Base-by-base conservation (phyloP, 352 stramenopile species). In the Thraustochytrium sp. region DNA sequence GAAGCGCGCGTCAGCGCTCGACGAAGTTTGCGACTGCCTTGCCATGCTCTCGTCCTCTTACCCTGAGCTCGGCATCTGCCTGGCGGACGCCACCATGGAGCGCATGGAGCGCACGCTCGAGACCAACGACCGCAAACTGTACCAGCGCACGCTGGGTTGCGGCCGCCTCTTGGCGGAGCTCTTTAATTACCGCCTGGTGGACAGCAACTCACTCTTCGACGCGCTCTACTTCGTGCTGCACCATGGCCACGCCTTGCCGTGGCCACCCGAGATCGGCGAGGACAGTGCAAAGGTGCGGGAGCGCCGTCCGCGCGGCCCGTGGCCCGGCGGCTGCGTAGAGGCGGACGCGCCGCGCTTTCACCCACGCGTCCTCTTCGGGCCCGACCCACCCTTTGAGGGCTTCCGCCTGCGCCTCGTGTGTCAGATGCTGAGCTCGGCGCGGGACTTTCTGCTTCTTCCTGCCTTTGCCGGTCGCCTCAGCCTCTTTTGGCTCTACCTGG, bases 321-420 rank as follows among this genome's bases (percentile, higher is more conserved):
- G 42, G 21, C 56, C 38, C 23, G 42, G 37, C 40, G 86, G 91
- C 29, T 80, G 87, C 31, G 86, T 92, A 0, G 89, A 87, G 16
- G 59, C 78, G 5, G 86, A 90, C 87, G 89, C 89, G 1, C 87
- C 86, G 23, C 87, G 86, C 74, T 89, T 92, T 83, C 89, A 63
- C 34, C 91, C 94, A 73, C 92, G 93, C 4, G 94, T 98, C 3
- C 90, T 90, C 4, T 96, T 89, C 54, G 87, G 89, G 5, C 89
- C 95, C 9, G 96, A 99, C 87, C 91, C 92, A 26, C 93, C 94
- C 5, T 93, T 84, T 9, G 92, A 98, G 82, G 90, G 95, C 16
- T 97, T 98, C 76, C 92, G 96, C 34, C 92, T 98, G 53, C 95
- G 96, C 16, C 87, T 99, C 53, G 91, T 96, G 13, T 98, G 94